Base-by-base conservation (phyloP, 2,329 filamentous ascomycete species). In the Sphaerulina populicola region DNA sequence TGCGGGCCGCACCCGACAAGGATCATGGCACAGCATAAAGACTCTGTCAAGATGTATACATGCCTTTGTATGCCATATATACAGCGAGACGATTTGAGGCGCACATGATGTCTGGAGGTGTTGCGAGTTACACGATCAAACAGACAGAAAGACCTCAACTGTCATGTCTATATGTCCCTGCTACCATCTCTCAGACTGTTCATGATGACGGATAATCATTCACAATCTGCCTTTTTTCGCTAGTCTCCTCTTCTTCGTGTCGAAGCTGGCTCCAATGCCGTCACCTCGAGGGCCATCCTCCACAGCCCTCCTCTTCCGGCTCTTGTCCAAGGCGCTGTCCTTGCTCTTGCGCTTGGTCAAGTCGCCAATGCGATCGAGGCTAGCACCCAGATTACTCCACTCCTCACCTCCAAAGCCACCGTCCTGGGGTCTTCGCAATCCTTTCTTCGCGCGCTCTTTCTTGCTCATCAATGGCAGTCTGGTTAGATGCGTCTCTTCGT, bases 401-500 rank as follows among this genome's bases (percentile, higher is more conserved):
- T 97, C 93, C 71, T 97, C 93, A 46, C 93, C 93, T 55, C 91
- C 91, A 71, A 86, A 96, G 69, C 76, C 82, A 71, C 62, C 72
- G 66, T 74, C 70, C 51, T 63, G 62, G 31, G 68, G 65, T 33
- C 68, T 67, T 39, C 66, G 69, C 2, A 68, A 73, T 29, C 73
- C 72, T 66, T 78, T 81, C 73, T 86, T 84, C 43, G 81, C 78
- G 23, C 46, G 49, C 4, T 95, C 89, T 72, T 94, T 95, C 77
- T 95, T 97, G 71, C 82, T 86, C 68, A 86, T 80, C 62, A 82
- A 84, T 10, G 91, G 89, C 62, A 98, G 74, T 60, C 93, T 86
- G 12, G 88, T 81, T 64, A 96, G 91, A 72, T 98, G 94, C 60
- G 76, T 79, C 72, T 98, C 93, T 74, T 98, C 93, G 71, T 96